Evolutionary conservation across 2,329 filamentous ascomycete genomes (phyloP).

Genomic region (Aspergillus neotritici): DNA sequence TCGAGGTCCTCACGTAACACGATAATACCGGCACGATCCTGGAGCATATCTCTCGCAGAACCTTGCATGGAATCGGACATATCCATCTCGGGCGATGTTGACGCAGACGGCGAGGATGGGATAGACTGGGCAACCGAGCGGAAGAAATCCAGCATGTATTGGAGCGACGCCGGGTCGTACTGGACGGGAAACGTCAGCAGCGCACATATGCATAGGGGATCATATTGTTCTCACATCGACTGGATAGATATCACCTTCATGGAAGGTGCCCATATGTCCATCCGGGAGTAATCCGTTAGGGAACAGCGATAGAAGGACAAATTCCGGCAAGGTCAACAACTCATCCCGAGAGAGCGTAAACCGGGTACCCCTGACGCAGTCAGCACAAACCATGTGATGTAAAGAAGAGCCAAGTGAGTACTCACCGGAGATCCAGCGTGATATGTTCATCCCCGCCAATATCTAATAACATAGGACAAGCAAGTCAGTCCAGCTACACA

Average conservation of each 20-base stretch:
- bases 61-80: slow-evolving; percentile 65
- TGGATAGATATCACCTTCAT: slow-evolving; percentile 89
- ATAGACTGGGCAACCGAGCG: slow-evolving; percentile 95
- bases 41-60: slow-evolving; percentile 67
- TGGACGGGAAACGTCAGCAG: slow-evolving; percentile 42
- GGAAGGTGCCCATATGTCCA: slow-evolving; percentile 87
- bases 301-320: slow-evolving; percentile 94
- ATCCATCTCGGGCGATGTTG: slow-evolving; percentile 55
- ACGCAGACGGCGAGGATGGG: slow-evolving; percentile 59
- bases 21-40: slow-evolving; percentile 91
- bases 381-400: slow-evolving; percentile 5
- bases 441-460: slow-evolving; percentile 89
- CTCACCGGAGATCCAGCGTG: slow-evolving; percentile 85
- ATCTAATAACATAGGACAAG: slow-evolving; percentile 45
- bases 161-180: slow-evolving; percentile 93
- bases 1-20: slow-evolving; percentile 93
- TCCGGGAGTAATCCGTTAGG: slow-evolving; percentile 97
- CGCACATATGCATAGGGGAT: neutral
- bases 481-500: slow-evolving; percentile 11
- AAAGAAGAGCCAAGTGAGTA: slow-evolving; percentile 8
- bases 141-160: slow-evolving; percentile 99
- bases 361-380: slow-evolving; percentile 65
- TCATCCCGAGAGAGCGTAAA: slow-evolving; percentile 95
- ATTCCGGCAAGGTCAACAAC: slow-evolving; percentile 90
- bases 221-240: slow-evolving; percentile 71